phyloP scores from a whole-genome alignment of 2,329 filamentous ascomycete species.

The Juglanconis sp. region DNA sequence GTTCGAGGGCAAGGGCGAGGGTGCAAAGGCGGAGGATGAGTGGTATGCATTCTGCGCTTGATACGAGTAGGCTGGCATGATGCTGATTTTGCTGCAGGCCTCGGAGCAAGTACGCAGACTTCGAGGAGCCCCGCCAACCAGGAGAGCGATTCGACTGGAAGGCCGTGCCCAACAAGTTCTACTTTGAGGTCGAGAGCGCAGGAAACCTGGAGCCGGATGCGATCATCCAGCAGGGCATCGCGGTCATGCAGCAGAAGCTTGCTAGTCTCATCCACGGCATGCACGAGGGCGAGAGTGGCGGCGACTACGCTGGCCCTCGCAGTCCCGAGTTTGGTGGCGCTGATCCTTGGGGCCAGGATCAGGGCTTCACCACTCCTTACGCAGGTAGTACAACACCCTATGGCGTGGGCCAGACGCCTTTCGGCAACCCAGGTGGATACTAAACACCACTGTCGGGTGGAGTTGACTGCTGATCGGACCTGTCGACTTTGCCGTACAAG shows the following conservation, averaged over 20 bases:
- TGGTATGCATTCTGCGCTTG: constrained; percentile 57
- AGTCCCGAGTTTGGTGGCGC: constrained; percentile 64
- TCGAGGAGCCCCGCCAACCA: constrained; percentile 75
- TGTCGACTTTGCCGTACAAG: too few relatives aligned
- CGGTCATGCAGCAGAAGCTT: constrained; percentile 85
- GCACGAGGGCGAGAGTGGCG: constrained; percentile 46
- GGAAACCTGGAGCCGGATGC: constrained; percentile 86
- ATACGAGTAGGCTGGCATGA: background rate
- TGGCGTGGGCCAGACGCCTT: constrained; percentile 40
- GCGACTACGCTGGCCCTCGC: constrained; percentile 60
- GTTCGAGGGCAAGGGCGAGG: constrained; percentile 61
- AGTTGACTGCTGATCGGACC: too few relatives aligned
- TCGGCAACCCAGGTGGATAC: constrained; percentile 49
- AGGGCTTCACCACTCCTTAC: constrained; percentile 69
- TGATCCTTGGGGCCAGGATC: constrained; percentile 52
- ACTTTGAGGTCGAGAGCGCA: constrained; percentile 87
- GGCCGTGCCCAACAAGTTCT: constrained; percentile 79
- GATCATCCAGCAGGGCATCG: constrained; percentile 85
- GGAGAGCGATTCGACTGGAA: constrained; percentile 90
- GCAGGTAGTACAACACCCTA: constrained; percentile 44
- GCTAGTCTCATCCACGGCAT: constrained; percentile 63
- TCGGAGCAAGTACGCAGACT: constrained; percentile 73
- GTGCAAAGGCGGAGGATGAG: constrained; percentile 59
- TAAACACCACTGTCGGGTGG: background rate
- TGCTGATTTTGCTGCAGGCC: constrained; percentile 56